phyloP scores from a whole-genome alignment of 2,329 filamentous ascomycete species.

The Lachnellula occidentalis region DNA sequence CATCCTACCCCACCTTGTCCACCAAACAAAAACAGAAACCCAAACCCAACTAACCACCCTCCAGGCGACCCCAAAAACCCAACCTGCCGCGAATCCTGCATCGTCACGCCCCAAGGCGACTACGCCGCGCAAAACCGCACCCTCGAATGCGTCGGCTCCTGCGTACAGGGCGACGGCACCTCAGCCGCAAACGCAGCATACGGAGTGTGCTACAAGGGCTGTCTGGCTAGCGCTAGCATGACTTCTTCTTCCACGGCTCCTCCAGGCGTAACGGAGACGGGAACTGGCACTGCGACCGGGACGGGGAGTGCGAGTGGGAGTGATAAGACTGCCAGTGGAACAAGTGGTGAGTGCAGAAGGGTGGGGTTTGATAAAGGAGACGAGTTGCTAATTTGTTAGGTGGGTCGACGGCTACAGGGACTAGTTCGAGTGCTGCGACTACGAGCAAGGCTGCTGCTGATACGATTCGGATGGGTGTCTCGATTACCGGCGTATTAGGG shows the following conservation, averaged over 20 bases:
- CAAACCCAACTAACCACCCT: neutral
- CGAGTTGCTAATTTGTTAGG: too few relatives aligned
- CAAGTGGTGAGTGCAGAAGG: too few relatives aligned
- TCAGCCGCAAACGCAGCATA: constrained; percentile 11
- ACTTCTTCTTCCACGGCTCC: neutral
- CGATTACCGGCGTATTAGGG: constrained; percentile 7
- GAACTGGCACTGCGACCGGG: neutral
- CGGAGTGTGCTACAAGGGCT: constrained; percentile 12
- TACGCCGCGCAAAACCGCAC: constrained; percentile 2
- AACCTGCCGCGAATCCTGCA: constrained; percentile 8
- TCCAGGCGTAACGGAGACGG: constrained; percentile 1
- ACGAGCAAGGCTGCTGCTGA: neutral
- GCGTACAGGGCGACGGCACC: constrained; percentile 17
- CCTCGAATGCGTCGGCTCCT: constrained; percentile 8
- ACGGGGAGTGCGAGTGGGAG: too few relatives aligned
- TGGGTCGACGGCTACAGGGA: neutral
- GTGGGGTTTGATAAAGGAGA: too few relatives aligned
- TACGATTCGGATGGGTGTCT: constrained; percentile 6
- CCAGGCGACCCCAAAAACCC: constrained; percentile 6
- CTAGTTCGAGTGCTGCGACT: neutral
- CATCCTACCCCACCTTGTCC: too few relatives aligned
- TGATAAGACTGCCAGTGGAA: too few relatives aligned
- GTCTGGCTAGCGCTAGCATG: constrained; percentile 1
- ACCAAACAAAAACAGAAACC: too few relatives aligned
- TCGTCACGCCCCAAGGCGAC: constrained; percentile 1